Conservation (phyloP, 306 rosid genomes). For the Quercus engelmannii region DNA sequence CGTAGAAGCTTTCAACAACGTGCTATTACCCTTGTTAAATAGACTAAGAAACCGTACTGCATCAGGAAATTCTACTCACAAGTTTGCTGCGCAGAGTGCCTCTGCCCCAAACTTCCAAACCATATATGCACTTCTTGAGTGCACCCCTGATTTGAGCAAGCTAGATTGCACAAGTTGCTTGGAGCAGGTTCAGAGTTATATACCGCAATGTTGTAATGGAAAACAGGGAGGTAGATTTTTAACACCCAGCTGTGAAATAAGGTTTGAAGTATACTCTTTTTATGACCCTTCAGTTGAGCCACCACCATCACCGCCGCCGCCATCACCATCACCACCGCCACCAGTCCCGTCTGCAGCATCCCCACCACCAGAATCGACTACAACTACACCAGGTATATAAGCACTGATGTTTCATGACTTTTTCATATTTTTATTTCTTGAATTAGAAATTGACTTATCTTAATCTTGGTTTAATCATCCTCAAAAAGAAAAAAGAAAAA, state of each 20-base stretch:
- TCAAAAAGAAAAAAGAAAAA: no score
- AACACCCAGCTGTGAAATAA: neutral
- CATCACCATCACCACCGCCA: neutral
- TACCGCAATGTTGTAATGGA: neutral
- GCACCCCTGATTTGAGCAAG: neutral
- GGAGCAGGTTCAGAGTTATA: neutral
- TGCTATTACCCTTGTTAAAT: neutral
- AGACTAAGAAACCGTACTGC: neutral
- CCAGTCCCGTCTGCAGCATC: no score
- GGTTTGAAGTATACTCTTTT: neutral
- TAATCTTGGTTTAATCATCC: neutral
- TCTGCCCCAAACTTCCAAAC: neutral
- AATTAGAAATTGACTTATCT: neutral
- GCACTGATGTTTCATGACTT: no score
- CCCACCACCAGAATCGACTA: neutral
- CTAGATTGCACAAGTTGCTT: neutral
- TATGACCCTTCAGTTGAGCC: neutral
- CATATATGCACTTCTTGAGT: neutral
- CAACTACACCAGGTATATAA: neutral
- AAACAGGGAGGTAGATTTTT: neutral
- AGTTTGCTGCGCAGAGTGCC: neutral
- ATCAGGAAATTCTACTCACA: neutral
- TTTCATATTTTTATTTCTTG: no score
- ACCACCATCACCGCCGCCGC: neutral
- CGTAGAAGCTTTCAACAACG: neutral